These are phyloP conservation scores for Tylopilus sp. DNA, from an alignment of 768 basidiomycete genomes.

Conservation along the genomic window DNA sequence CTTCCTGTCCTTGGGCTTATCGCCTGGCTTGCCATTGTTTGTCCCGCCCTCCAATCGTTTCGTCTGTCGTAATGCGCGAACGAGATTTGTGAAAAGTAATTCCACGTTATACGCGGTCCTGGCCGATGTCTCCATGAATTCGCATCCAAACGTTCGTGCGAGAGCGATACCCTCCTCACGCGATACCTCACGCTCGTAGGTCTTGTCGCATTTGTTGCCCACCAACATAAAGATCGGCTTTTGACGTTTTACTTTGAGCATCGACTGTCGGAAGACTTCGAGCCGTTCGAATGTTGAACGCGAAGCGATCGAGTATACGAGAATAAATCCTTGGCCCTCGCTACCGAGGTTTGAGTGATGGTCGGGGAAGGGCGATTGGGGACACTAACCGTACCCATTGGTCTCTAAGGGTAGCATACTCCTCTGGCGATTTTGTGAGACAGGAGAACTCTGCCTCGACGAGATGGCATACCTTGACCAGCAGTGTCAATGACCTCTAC, in stretches of 20 bases:
- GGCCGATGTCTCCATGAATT: constrained; percentile 95
- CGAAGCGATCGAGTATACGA: constrained; percentile 97
- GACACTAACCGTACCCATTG: constrained; percentile 91
- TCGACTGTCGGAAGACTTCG: constrained; percentile 86
- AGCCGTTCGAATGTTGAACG: constrained; percentile 87
- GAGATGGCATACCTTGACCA: constrained; percentile 73
- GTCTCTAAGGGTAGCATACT: constrained; percentile 93
- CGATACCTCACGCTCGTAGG: constrained; percentile 87
- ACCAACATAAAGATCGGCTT: constrained; percentile 91
- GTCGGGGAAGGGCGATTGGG: constrained; percentile 2
- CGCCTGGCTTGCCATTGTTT: constrained; percentile 37
- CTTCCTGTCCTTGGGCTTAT: constrained; percentile 44
- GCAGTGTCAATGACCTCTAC: constrained; percentile 98
- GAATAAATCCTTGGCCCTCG: constrained; percentile 96
- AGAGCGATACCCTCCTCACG: constrained; percentile 83
- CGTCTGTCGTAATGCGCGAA: constrained; percentile 76
- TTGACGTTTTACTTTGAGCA: constrained; percentile 83
- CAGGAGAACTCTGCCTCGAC: constrained; percentile 4
- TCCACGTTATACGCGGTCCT: constrained; percentile 94
- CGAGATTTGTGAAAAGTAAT: constrained; percentile 81
- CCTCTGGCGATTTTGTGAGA: constrained; percentile 57
- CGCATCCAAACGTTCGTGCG: constrained; percentile 83
- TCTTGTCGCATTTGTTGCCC: constrained; percentile 94
- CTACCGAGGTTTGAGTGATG: constrained; percentile 39
- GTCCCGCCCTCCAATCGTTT: constrained; percentile 50